These are phyloP conservation scores for Exophiala phaeomuriformis DNA, from an alignment of 2,329 filamentous ascomycete species.

Conservation along the genomic window DNA sequence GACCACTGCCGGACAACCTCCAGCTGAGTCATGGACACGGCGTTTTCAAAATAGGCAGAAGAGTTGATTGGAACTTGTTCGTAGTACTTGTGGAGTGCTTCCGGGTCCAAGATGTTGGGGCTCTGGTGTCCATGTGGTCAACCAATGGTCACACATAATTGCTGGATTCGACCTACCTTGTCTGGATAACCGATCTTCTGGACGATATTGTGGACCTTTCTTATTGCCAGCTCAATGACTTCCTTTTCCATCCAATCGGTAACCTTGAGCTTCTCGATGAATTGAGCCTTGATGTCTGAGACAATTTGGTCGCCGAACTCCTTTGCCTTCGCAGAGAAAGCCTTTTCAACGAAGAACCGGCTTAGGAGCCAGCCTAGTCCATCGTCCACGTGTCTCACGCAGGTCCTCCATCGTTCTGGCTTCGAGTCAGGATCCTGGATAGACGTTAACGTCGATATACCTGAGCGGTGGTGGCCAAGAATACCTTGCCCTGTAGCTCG, in stretches of 20 bases:
- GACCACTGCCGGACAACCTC: conserved; percentile 48
- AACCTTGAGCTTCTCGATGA: conserved; percentile 52
- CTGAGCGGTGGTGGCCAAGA: background rate
- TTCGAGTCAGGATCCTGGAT: conserved; percentile 49
- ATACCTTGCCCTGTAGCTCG: conserved; percentile 49
- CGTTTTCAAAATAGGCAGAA: conserved; percentile 52
- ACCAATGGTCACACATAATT: background rate
- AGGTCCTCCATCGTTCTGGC: conserved; percentile 60
- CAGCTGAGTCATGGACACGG: conserved; percentile 46
- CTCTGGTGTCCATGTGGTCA: conserved; percentile 31
- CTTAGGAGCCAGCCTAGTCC: conserved; percentile 61
- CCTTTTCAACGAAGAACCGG: conserved; percentile 62
- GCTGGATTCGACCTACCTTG: conserved; percentile 24
- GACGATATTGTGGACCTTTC: conserved; percentile 60
- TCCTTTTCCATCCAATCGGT: conserved; percentile 60
- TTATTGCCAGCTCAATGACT: conserved; percentile 52
- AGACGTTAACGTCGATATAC: background rate
- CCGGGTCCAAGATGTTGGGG: conserved; percentile 55
- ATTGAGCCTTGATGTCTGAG: conserved; percentile 61
- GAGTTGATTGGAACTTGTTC: conserved; percentile 44
- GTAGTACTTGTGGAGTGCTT: conserved; percentile 53
- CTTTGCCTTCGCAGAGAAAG: conserved; percentile 58
- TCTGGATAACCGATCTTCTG: conserved; percentile 64
- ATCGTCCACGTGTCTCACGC: conserved; percentile 51
- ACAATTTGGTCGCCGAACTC: conserved; percentile 61